Conservation (phyloP, 441 rosid genomes). For the Jatropha podagrica region DNA sequence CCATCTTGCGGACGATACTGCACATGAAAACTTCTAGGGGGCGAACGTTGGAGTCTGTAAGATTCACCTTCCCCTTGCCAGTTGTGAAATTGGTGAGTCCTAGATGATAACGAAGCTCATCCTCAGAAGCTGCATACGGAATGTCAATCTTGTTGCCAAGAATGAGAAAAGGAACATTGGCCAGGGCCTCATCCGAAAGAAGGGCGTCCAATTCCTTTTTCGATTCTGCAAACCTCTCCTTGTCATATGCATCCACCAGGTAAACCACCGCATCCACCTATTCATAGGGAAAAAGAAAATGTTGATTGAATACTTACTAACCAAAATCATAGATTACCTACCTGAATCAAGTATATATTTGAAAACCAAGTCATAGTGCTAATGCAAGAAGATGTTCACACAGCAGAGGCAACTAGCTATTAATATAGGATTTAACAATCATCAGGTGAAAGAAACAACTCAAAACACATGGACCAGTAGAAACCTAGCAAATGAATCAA, state of each 20-base stretch:
- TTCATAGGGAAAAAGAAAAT: constrained; percentile 5
- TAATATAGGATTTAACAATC: not conserved
- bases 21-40: constrained; percentile 94
- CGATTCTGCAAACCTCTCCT: constrained; percentile 88
- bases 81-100: constrained; percentile 90
- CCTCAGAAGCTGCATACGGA: constrained; percentile 90
- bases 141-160: constrained; percentile 94
- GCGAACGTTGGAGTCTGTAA: constrained; percentile 69
- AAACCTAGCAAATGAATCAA: not conserved
- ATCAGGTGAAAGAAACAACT: not conserved
- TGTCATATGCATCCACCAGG: constrained; percentile 91
- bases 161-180: constrained; percentile 78
- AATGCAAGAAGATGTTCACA: not conserved
- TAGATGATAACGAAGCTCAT: constrained; percentile 77
- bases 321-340: not conserved
- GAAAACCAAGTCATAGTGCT: not conserved
- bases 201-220: constrained; percentile 91
- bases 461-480: not conserved
- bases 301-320: not conserved
- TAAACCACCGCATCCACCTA: constrained; percentile 94
- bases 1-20: constrained; percentile 96
- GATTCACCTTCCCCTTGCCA: constrained; percentile 86
- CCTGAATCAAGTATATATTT: not conserved
- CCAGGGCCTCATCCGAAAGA: constrained; percentile 79
- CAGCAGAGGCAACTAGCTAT: not conserved